A percentile compares a stretch with the other conserved stretches of the same genome.
These are phyloP conservation scores for Mucor plumbeus DNA, from an alignment of 371 early-diverging fungal species.

Conservation along the genomic window DNA sequence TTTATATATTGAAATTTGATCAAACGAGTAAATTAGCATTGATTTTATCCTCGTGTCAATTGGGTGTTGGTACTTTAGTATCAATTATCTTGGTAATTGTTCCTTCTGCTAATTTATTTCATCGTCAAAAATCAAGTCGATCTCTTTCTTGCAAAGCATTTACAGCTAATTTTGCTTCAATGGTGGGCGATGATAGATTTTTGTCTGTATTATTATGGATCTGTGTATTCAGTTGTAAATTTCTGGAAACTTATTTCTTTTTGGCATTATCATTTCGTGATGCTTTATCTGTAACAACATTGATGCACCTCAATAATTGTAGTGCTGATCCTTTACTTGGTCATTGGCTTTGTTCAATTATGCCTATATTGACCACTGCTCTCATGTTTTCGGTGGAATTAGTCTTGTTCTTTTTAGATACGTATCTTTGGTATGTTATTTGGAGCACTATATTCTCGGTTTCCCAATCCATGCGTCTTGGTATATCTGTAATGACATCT, in stretches of 20 bases:
- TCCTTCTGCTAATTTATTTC: conserved; percentile 71
- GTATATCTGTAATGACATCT: conserved; percentile 85
- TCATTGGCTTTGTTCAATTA: conserved; percentile 59
- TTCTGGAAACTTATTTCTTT: conserved; percentile 85
- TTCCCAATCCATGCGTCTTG: conserved; percentile 76
- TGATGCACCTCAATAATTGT: conserved; percentile 61
- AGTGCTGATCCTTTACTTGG: conserved; percentile 53
- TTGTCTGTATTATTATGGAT: conserved; percentile 80
- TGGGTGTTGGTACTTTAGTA: conserved; percentile 69
- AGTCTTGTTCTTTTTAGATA: conserved; percentile 86
- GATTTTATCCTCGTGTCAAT: conserved; percentile 67
- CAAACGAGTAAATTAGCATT: conserved; percentile 47
- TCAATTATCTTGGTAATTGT: conserved; percentile 67
- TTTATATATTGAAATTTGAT: conserved; percentile 59
- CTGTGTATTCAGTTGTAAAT: conserved; percentile 78
- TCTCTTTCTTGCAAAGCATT: conserved; percentile 75
- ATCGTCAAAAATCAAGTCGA: conserved; percentile 32
- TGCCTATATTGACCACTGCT: conserved; percentile 70
- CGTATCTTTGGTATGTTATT: conserved; percentile 91
- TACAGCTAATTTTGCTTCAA: conserved; percentile 77
- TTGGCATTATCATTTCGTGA: conserved; percentile 81
- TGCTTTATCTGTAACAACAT: conserved; percentile 67
- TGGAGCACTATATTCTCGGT: conserved; percentile 85
- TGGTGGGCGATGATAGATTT: conserved; percentile 68
- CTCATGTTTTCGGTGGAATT: conserved; percentile 79